Evolutionary conservation across 495 filamentous ascomycete genomes (phyloP).

Genomic region (Talaromyces stipitatus): DNA sequence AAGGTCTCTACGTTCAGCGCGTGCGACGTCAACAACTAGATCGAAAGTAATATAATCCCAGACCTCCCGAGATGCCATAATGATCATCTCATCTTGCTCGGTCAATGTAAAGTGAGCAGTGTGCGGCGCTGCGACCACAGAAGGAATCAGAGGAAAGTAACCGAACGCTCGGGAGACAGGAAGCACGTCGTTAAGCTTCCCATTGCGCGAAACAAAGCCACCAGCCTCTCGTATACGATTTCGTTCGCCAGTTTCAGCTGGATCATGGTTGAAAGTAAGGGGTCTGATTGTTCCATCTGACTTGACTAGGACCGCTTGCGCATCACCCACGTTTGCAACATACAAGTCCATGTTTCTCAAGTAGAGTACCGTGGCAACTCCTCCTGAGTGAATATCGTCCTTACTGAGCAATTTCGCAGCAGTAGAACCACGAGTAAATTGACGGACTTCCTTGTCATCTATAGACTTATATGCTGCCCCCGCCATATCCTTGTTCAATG

Average conservation of each 20-base stretch:
- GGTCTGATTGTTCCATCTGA: conserved; percentile 72
- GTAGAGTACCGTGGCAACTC: conserved; percentile 87
- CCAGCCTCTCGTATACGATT: conserved; percentile 89
- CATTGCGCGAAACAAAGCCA: conserved; percentile 89
- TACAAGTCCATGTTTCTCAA: conserved; percentile 83
- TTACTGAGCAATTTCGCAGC: conserved; percentile 67
- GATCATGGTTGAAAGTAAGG: conserved; percentile 86
- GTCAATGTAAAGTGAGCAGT: conserved; percentile 70
- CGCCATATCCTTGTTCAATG: conserved; percentile 89
- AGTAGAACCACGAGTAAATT: conserved; percentile 60
- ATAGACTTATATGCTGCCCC: conserved; percentile 75
- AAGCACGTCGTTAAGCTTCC: conserved; percentile 85
- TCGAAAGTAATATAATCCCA: conserved; percentile 91
- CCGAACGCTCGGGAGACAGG: conserved; percentile 93
- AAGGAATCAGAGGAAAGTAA: conserved; percentile 84
- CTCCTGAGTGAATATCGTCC: conserved; percentile 82
- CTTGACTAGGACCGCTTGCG: conserved; percentile 87
- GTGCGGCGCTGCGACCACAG: conserved; percentile 84
- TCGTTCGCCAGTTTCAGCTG: conserved; percentile 73
- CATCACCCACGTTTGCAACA: conserved; percentile 92
- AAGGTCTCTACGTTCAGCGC: conserved; percentile 74
- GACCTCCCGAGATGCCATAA: conserved; percentile 84
- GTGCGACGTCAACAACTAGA: conserved; percentile 82
- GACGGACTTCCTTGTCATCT: conserved; percentile 57
- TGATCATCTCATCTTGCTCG: conserved; percentile 88